Evolutionary conservation across 495 filamentous ascomycete genomes (phyloP).

Genomic region (Aspergillus leporis): DNA sequence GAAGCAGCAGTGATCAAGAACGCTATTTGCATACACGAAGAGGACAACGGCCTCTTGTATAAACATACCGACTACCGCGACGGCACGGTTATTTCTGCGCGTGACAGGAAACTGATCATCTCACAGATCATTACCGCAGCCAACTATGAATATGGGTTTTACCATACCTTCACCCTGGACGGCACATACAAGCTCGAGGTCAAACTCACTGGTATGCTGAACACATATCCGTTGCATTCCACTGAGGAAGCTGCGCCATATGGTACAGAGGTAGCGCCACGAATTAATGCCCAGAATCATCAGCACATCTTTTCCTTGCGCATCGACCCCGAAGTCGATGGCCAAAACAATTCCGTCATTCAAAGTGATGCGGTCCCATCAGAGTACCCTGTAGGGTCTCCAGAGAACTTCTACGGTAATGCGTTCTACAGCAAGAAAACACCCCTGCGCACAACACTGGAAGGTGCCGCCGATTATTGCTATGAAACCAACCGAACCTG

Average conservation of each 20-base stretch:
- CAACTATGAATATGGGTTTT: constrained; percentile 86
- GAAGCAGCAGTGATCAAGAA: constrained; percentile 56
- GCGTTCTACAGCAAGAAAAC: constrained; percentile 72
- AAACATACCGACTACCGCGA: constrained; percentile 72
- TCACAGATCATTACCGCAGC: constrained; percentile 78
- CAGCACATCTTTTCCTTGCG: constrained; percentile 93
- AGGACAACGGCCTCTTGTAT: constrained; percentile 66
- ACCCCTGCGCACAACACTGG: constrained; percentile 52
- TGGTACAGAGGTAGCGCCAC: constrained; percentile 85
- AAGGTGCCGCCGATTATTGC: constrained; percentile 63
- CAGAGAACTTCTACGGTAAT: constrained; percentile 71
- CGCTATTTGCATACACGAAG: constrained; percentile 68
- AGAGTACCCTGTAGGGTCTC: constrained; percentile 60
- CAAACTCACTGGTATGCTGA: constrained; percentile 85
- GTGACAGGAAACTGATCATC: constrained; percentile 62
- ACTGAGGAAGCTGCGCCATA: constrained; percentile 57
- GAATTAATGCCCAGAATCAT: constrained; percentile 75
- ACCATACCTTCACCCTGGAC: constrained; percentile 83
- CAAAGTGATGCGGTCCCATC: constrained; percentile 64
- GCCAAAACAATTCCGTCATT: constrained; percentile 66
- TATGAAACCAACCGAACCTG: constrained; percentile 67
- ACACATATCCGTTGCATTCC: constrained; percentile 67
- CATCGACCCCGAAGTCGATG: constrained; percentile 80
- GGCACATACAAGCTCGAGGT: constrained; percentile 81
- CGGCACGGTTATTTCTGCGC: constrained; percentile 58